Evolutionary conservation across 2,329 filamentous ascomycete species (phyloP), one percentile per base, ranked within the genome.

Genomic region (Corinectria fuckeliana): DNA sequence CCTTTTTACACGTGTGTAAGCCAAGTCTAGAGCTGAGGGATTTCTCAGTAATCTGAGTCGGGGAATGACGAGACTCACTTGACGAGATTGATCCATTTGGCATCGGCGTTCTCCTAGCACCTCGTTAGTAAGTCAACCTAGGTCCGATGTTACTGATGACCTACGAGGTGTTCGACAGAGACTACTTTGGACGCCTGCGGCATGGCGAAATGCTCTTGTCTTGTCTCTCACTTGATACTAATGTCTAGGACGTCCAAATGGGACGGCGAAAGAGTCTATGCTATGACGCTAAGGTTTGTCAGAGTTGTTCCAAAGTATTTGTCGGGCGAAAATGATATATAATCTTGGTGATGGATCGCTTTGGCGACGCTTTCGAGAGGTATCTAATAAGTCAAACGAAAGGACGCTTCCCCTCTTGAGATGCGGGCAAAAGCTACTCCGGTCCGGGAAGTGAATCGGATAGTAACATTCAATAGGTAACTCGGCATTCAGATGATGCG

Each of bases 1-100:
- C 69, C 85, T 88, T 26, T 51, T 16, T 3, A 13, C 4, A 6
- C 6, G 25, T 14, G 10, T 45, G 28, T 56, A 13, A 58, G 56
- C 28, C 5, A 25, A 4, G 3, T 42, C 5, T 8, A 2, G 5
- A 20, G 10, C 16, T 42, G 42, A 36, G 56, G 53, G 10, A 44
- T 58, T 53, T 36, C 34, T 38, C 25, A 5, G 14, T 16, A 8
- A 32, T 16, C 11, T 13, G 9, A 21, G 47, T 26, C 13, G n/a
- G 25, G 16, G 25, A 34, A 4, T 5, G n/a, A n/a, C n/a, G n/a
- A 23, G n/a, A 14, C 44, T 44, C 42, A 58, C 56, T 50, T 58
- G 50, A 58, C 50, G n/a, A 58, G 44, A 20, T 51, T 58, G 4
- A 58, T 45, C 56, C 56, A 58, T 39, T 36, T 58, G 21, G 56